phyloP scores from a whole-genome alignment of 1,284 basidiomycete species.

The Fomitopsis betulina region DNA sequence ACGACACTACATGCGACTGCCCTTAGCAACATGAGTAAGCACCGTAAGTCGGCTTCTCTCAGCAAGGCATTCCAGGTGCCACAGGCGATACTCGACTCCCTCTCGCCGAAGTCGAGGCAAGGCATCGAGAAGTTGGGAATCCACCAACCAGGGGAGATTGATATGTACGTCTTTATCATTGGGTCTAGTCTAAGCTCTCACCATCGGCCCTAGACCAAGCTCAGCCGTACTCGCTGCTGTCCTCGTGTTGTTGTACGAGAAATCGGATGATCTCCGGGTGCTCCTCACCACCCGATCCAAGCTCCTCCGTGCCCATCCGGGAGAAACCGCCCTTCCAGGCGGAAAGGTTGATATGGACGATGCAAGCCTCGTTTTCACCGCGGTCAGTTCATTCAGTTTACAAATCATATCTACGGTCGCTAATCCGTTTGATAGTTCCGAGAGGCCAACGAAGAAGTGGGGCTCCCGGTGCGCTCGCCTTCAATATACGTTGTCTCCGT shows the following conservation, averaged over 20 bases:
- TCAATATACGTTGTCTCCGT: conserved; percentile 60
- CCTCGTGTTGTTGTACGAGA: conserved; percentile 73
- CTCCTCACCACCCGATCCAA: conserved; percentile 83
- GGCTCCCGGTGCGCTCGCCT: conserved; percentile 53
- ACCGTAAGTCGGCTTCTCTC: conserved; percentile 6
- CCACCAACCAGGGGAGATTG: conserved; percentile 35
- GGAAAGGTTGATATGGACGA: conserved; percentile 76
- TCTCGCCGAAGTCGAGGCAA: conserved; percentile 17
- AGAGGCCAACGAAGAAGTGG: conserved; percentile 83
- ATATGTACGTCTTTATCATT: conserved; percentile 44
- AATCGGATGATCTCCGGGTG: conserved; percentile 61
- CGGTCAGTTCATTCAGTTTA: conserved; percentile 43
- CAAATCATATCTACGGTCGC: background rate
- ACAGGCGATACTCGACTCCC: conserved; percentile 4
- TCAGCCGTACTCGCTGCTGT: conserved; percentile 66
- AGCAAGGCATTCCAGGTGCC: conserved; percentile 8
- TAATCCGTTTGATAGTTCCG: conserved; percentile 45
- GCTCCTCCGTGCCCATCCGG: conserved; percentile 69
- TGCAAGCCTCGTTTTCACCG: conserved; percentile 58
- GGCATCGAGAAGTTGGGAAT: conserved; percentile 35
- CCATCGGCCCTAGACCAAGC: conserved; percentile 33
- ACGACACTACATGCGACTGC: background rate
- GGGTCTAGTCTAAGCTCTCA: background rate
- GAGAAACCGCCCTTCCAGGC: conserved; percentile 80
- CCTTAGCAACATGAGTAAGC: background rate